A percentile compares a stretch with the other conserved stretches of the same genome.
phyloP scores from a whole-genome alignment of 176 grass and related monocot species.

The Zea luxurians region DNA sequence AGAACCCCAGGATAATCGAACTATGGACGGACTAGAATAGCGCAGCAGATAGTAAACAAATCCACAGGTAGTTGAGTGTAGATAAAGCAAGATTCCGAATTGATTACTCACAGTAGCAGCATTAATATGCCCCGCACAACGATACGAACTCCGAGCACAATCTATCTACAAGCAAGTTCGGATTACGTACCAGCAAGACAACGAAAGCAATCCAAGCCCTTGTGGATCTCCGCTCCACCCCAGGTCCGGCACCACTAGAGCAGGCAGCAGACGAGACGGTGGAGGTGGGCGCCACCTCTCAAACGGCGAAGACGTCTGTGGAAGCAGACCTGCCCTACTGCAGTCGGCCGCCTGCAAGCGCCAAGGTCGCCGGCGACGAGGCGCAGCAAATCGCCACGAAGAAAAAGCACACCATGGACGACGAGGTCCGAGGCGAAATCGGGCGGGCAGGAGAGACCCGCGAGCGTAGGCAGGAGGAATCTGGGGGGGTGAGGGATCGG shows the following conservation, averaged over 20 bases:
- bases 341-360: not conserved
- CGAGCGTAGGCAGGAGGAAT: not conserved
- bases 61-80: not conserved
- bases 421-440: not conserved
- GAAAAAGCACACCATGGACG: not conserved
- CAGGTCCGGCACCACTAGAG: not conserved
- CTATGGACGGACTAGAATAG: not conserved
- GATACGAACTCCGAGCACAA: not conserved
- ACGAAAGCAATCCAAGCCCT: not conserved
- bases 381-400: not conserved
- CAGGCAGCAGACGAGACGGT: not conserved
- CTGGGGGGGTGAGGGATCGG: conserved; percentile 12
- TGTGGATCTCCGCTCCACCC: conserved; percentile 7
- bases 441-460: not conserved
- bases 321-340: not conserved
- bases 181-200: conserved; percentile 2
- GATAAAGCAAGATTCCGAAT: conserved; percentile 14
- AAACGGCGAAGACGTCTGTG: not conserved
- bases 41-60: not conserved
- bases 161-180: not conserved
- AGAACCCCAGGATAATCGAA: not conserved
- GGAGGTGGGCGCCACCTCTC: not conserved
- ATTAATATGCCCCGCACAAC: not conserved
- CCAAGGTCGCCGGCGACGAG: conserved; percentile 13
- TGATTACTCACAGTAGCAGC: not conserved